Evolutionary conservation across 2,329 filamentous ascomycete genomes (phyloP), one percentile per base, ranked within the genome.

Genomic region (Acrodontium crateriforme): DNA sequence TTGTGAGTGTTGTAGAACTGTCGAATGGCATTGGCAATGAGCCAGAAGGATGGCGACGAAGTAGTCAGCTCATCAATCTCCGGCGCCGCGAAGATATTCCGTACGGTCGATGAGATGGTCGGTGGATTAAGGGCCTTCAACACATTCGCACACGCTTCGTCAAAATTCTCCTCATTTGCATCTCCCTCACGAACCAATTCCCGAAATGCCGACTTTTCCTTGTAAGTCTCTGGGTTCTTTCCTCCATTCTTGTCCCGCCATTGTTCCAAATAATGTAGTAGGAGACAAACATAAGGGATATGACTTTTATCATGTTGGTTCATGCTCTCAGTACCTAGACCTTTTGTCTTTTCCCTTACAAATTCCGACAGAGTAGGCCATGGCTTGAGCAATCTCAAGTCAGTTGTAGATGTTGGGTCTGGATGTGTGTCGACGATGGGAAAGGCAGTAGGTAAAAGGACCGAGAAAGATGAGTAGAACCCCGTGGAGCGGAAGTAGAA

Each of bases 381-480:
- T 18, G 89, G 87, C 18, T 67, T 69, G 4, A 93, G 60, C 9
- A 98, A 65, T 27, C 89, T 75, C 18, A 98, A 65, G 44, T 98
- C 89, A 31, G 79, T 76, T 1, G 74, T 89, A 6, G 82, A 74
- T 20, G 82, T 80, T 21, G 82, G 74, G 38, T 92, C 84, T 1
- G 89, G 89, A 48, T 98, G 89, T 24, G 89, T 95, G 50, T 98
- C 87, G 37, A 98, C 80, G 32, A 98, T 79, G 4, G 87, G 84
- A 44, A 91, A 93, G 16, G 75, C 71, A n/a, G 72, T 63, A 7
- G 81, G 78, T 16, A 93, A 61, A 41, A 71, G 65, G 16, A 91
- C 64, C n/a, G 74, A 78, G 52, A 95, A 92, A 41, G 80, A 81
- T 2, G 82, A 80, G 55, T 89, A 92, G 59, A 92, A 94, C 16